These are phyloP conservation scores for Aspergillus hiratsukae DNA, from an alignment of 2,329 filamentous ascomycete species.

Conservation along the genomic window DNA sequence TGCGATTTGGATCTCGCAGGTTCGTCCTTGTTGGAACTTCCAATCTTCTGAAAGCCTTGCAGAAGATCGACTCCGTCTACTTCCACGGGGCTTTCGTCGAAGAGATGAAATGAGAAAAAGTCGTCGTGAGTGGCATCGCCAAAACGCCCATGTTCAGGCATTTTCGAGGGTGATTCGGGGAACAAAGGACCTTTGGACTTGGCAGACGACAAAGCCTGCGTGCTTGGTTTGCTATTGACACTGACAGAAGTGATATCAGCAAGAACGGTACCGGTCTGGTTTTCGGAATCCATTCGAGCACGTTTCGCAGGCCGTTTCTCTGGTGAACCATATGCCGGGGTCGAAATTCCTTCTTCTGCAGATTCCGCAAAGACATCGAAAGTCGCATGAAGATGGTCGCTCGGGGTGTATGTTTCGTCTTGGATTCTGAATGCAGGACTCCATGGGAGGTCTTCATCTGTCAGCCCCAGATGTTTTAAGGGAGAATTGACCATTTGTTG, in stretches of 20 bases:
- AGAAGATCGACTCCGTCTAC: conserved; percentile 44
- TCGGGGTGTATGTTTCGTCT: conserved; percentile 40
- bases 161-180: conserved; percentile 39
- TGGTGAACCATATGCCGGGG: conserved; percentile 47
- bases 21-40: conserved; percentile 34
- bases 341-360: conserved; percentile 35
- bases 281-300: conserved; percentile 47
- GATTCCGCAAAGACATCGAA: conserved; percentile 55
- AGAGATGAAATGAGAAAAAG: conserved; percentile 46
- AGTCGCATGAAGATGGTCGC: conserved; percentile 42
- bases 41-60: conserved; percentile 47
- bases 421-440: conserved; percentile 50
- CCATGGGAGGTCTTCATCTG: conserved; percentile 40
- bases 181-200: conserved; percentile 30
- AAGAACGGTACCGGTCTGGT: conserved; percentile 48
- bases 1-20: conserved; percentile 25
- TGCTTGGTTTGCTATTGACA: conserved; percentile 32
- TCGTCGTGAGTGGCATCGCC: conserved; percentile 39
- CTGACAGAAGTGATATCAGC: conserved; percentile 39
- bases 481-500: conserved; percentile 77
- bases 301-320: conserved; percentile 52
- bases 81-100: conserved; percentile 41
- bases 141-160: conserved; percentile 28
- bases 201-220: conserved; percentile 32
- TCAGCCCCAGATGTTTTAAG: conserved; percentile 44